A percentile compares a stretch with the other conserved stretches of the same genome.
Conservation (phyloP, 1,284 basidiomycete species). For the Farysia itapuensis region DNA sequence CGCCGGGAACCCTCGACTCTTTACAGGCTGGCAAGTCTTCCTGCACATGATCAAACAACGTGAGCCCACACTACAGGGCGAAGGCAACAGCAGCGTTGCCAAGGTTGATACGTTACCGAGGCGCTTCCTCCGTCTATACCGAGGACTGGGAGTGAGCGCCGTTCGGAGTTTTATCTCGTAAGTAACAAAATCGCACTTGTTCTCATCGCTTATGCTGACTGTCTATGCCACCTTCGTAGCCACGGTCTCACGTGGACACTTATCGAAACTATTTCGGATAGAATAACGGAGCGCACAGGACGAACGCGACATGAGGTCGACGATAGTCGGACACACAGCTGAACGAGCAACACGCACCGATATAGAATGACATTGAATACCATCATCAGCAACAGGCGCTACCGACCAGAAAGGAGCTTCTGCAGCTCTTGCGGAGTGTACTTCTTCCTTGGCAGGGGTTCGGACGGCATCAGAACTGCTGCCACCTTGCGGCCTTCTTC, state of each 20-base stretch:
- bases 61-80: slow-evolving; percentile 65
- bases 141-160: slow-evolving; percentile 55
- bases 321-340: slow-evolving; percentile 4
- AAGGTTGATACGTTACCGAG: slow-evolving; percentile 64
- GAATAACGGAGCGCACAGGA: slow-evolving; percentile 40
- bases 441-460: slow-evolving; percentile 3
- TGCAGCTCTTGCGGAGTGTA: slow-evolving; percentile 18
- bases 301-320: slow-evolving; percentile 11
- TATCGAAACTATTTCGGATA: slow-evolving; percentile 51
- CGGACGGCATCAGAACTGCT: slow-evolving; percentile 75
- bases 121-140: slow-evolving; percentile 52
- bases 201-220: no score
- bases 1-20: slow-evolving; percentile 71
- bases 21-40: slow-evolving; percentile 71
- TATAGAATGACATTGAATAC: no score
- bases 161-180: slow-evolving; percentile 55
- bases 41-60: slow-evolving; percentile 75
- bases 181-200: background rate
- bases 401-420: slow-evolving; percentile 3
- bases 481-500: slow-evolving; percentile 91
- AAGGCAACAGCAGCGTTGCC: slow-evolving; percentile 43
- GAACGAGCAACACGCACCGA: no score
- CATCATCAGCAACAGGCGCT: background rate
- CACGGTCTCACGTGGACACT: slow-evolving; percentile 59
- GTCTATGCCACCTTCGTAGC: background rate